Percentiles rank a stretch among this genome's conserved stretches.
These are phyloP conservation scores for Kwoniella bestiolae DNA, from an alignment of 768 basidiomycete species.

Conservation along the genomic window DNA sequence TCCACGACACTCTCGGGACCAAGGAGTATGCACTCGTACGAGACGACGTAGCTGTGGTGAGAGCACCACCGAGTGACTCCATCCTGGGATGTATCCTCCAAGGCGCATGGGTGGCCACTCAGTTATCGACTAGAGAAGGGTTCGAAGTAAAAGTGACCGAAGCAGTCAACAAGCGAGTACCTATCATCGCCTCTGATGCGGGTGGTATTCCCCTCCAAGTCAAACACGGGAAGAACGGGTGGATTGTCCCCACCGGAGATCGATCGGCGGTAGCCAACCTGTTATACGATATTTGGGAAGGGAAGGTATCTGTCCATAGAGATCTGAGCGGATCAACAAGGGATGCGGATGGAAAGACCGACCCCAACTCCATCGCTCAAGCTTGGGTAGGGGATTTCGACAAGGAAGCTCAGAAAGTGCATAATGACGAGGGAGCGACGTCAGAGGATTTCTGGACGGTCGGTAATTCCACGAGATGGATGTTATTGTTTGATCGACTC, in stretches of 20 bases:
- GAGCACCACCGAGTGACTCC: slow-evolving; percentile 67
- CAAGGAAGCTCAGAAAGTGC: slow-evolving; percentile 38
- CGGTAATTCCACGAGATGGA: slow-evolving; percentile 54
- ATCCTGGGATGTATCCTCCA: slow-evolving; percentile 87
- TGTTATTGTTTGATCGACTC: slow-evolving; percentile 40
- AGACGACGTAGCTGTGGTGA: slow-evolving; percentile 70
- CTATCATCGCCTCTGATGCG: slow-evolving; percentile 79
- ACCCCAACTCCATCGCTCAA: slow-evolving; percentile 50
- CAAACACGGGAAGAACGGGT: slow-evolving; percentile 84
- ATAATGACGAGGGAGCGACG: slow-evolving; percentile 39
- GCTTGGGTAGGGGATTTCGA: slow-evolving; percentile 46
- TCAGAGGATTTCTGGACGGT: slow-evolving; percentile 57
- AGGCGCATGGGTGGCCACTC: slow-evolving; percentile 84
- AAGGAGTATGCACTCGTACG: slow-evolving; percentile 45
- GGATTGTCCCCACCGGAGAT: slow-evolving; percentile 76
- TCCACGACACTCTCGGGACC: slow-evolving; percentile 46
- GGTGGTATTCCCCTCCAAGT: slow-evolving; percentile 95
- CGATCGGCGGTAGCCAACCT: slow-evolving; percentile 74
- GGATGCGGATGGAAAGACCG: slow-evolving; percentile 28
- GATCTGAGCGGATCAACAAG: slow-evolving; percentile 20
- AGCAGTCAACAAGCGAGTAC: slow-evolving; percentile 87
- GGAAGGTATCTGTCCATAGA: slow-evolving; percentile 59
- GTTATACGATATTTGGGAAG: slow-evolving; percentile 76
- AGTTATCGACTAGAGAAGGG: slow-evolving; percentile 87
- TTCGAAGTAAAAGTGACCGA: slow-evolving; percentile 94